phyloP scores from a whole-genome alignment of 306 rosid genomes.

The Sindora glabra region DNA sequence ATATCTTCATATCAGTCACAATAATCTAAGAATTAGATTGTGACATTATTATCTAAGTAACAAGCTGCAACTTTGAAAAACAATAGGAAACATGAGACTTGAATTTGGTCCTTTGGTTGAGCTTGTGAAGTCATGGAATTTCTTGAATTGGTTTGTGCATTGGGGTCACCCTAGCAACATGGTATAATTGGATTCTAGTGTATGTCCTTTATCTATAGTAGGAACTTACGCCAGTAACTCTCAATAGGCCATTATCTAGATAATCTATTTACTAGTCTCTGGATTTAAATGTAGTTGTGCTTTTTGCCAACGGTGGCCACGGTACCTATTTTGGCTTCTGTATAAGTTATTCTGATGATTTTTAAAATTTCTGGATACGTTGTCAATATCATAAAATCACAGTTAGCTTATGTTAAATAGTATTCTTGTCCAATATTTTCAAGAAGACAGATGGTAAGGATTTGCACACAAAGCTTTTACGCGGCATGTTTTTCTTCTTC shows the following conservation, averaged over 20 bases:
- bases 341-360: conserved; percentile 60
- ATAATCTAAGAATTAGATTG: too few species aligned
- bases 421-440: conserved; percentile 2
- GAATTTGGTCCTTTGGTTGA: conserved; percentile 67
- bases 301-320: conserved; percentile 95
- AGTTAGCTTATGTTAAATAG: not conserved
- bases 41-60: too few species aligned
- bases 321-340: conserved; percentile 87
- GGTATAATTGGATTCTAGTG: conserved; percentile 24
- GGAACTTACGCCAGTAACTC: too few species aligned
- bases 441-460: conserved; percentile 87
- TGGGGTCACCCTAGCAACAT: conserved; percentile 96
- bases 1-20: too few species aligned
- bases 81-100: conserved; percentile 55
- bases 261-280: not conserved
- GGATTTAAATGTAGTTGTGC: conserved; percentile 73
- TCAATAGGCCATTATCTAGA: not conserved
- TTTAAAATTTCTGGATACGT: not conserved
- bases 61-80: not conserved
- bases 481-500: conserved; percentile 92
- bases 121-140: conserved; percentile 53
- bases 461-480: conserved; percentile 90
- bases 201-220: not conserved
- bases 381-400: not conserved
- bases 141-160: conserved; percentile 86